Base-by-base conservation (phyloP, 345 rosid genomes). In the Salix koriyanagi region DNA sequence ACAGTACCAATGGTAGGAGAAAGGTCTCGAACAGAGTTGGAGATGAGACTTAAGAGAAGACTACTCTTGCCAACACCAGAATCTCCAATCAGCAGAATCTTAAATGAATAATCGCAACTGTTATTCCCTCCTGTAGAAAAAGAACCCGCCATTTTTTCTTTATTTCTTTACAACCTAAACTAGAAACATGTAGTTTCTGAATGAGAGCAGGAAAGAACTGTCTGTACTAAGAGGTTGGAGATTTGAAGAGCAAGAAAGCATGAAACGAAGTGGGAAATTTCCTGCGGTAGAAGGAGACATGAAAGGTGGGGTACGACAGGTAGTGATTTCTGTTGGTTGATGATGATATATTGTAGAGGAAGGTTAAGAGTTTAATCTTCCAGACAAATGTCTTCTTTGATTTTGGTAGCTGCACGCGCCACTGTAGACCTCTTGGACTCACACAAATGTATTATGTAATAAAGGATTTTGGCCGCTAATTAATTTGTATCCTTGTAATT, bases 51-150 rank as follows among this genome's bases (percentile, higher is more conserved):
- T 64, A 93, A 85, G 76, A 96, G 99, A 46, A 96, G 83, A 70
- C 94, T 91, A 73, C 98, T 96, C 85, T 93, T 96, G 70, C 99
- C 99, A 78, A 96, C 98, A 65, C 93, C 92, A n/a, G 99, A 93
- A 81, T 96, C 99, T 52, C 99, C 99, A 72, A 92, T 86, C 92
- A 96, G 80, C 75, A 96, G 80, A 81, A 96, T 83, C 91, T 96
- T 96, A 81, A 96, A 96, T 19, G 99, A 93, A 72, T 91, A 89
- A 80, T 96, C 99, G 64, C 84, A 88, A 80, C 89, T 89, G 65
- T 70, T 86, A 71, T 81, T 85, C 68, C 89, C 88, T 5, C 82
- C 87, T 64, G 78, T 85, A 28, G 86, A 82, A 84, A 84, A 71
- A 74, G 88, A 79, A 70, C 82, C 86, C 86, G 12, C 58, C 74